These are phyloP conservation scores for Paramecium bursaria DNA, from an alignment of 73 alveolate genomes.

Conservation along the genomic window DNA sequence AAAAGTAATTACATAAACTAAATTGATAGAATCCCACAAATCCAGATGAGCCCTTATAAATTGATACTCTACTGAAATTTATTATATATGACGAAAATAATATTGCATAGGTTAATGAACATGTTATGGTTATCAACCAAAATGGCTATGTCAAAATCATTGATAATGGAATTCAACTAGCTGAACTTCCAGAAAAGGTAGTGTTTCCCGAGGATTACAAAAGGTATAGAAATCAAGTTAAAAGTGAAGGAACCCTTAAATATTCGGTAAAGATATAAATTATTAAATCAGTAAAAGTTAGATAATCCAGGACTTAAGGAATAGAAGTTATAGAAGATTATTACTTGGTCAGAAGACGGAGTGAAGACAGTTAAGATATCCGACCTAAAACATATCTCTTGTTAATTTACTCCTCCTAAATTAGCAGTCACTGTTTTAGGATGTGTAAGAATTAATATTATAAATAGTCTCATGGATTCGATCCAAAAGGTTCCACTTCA, in stretches of 20 bases:
- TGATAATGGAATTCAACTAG: constrained; percentile 36
- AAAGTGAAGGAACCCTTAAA: too few relatives aligned
- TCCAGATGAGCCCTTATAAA: constrained; percentile 50
- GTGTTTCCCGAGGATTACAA: too few relatives aligned
- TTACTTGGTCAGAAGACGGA: neutral
- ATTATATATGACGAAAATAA: constrained; percentile 46
- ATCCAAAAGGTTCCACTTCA: constrained; percentile 62
- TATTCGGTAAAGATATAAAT: neutral
- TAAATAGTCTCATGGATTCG: constrained; percentile 53
- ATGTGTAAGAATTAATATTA: neutral
- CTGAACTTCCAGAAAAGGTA: constrained; percentile 48
- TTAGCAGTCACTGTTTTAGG: constrained; percentile 67
- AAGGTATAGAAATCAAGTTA: too few relatives aligned
- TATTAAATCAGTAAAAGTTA: neutral
- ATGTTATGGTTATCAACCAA: constrained; percentile 20
- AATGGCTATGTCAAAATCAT: constrained; percentile 29
- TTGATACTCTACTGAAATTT: constrained; percentile 54
- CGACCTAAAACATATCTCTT: neutral
- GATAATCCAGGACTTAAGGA: constrained; percentile 5
- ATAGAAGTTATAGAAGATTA: neutral
- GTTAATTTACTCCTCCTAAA: constrained; percentile 42
- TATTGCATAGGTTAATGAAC: constrained; percentile 11
- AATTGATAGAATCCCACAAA: constrained; percentile 46
- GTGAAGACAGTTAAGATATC: neutral
- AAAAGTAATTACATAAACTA: neutral